Evolutionary conservation across 1,139 yeast genomes (phyloP).

Genomic region (Taphrina sp.): DNA sequence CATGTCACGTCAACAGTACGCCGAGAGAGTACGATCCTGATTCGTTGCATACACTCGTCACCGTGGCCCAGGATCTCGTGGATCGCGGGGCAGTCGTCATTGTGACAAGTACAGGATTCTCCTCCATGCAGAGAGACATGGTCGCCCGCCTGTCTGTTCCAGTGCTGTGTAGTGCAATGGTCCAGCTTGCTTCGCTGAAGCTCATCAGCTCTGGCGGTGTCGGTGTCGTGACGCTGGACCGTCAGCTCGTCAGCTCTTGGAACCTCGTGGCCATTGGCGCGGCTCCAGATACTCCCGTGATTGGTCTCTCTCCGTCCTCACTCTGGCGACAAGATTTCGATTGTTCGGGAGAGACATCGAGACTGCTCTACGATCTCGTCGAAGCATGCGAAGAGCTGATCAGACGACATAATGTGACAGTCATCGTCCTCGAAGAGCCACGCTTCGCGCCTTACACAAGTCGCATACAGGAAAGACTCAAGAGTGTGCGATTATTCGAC

Average conservation of each 20-base stretch:
- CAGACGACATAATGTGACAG: constrained; percentile 5
- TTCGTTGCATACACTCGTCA: constrained; percentile 9
- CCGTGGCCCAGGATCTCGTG: constrained; percentile 18
- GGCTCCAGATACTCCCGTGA: constrained; percentile 27
- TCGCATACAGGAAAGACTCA: constrained; percentile 13
- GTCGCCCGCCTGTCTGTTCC: constrained; percentile 22
- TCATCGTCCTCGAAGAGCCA: constrained; percentile 28
- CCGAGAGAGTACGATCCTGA: constrained; percentile 30
- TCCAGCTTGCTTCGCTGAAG: constrained; percentile 23
- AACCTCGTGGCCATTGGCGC: constrained; percentile 29
- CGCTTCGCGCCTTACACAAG: constrained; percentile 15
- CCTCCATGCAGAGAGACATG: constrained; percentile 21
- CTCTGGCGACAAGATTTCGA: constrained; percentile 18
- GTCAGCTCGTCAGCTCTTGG: constrained; percentile 21
- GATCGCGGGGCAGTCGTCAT: constrained; percentile 29
- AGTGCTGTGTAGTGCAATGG: constrained; percentile 17
- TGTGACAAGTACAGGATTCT: constrained; percentile 27
- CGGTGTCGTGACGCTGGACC: constrained; percentile 29
- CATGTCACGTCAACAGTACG: constrained; percentile 16
- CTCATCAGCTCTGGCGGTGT: constrained; percentile 8
- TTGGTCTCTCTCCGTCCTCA: constrained; percentile 16
- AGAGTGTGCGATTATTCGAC: constrained; percentile 14
- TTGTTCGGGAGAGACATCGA: neutral
- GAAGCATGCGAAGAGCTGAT: constrained; percentile 20
- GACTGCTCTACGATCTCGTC: constrained; percentile 16